Percentiles rank a stretch among this genome's conserved stretches.
These are phyloP conservation scores for Mariannaea sp. DNA, from an alignment of 2,329 filamentous ascomycete genomes.

Conservation along the genomic window DNA sequence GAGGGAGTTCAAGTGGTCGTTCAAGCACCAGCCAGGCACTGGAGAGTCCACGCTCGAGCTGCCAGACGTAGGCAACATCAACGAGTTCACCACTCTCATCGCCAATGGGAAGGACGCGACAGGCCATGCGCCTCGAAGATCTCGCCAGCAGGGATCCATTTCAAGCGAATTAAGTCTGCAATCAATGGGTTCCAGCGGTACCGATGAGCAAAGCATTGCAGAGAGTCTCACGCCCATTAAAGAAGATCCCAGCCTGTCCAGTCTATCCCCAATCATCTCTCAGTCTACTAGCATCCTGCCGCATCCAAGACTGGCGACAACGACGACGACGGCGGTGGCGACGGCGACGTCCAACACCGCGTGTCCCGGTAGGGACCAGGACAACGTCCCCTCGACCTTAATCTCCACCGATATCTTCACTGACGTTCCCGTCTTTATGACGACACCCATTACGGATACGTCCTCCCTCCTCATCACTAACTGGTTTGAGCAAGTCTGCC, in stretches of 20 bases:
- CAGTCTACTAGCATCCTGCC: background rate
- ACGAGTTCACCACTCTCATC: background rate
- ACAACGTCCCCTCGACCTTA: constrained; percentile 5
- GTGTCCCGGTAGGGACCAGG: constrained; percentile 3
- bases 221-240: background rate
- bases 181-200: constrained; percentile 1
- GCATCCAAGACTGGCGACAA: background rate
- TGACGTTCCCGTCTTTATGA: constrained; percentile 22
- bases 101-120: background rate
- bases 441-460: constrained; percentile 36
- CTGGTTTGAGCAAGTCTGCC: constrained; percentile 49
- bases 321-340: no score
- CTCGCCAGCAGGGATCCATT: constrained; percentile 3
- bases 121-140: background rate
- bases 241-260: background rate
- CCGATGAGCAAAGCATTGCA: background rate
- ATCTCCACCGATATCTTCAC: constrained; percentile 22
- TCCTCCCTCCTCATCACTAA: constrained; percentile 43
- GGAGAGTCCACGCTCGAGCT: background rate
- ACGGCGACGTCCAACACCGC: background rate
- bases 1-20: constrained; percentile 47
- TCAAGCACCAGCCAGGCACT: constrained; percentile 44
- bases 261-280: background rate
- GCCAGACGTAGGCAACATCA: background rate
- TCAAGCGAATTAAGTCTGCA: constrained; percentile 5